These are phyloP conservation scores for Vachellia pachyceras DNA, from an alignment of 306 rosid species.

Conservation along the genomic window DNA sequence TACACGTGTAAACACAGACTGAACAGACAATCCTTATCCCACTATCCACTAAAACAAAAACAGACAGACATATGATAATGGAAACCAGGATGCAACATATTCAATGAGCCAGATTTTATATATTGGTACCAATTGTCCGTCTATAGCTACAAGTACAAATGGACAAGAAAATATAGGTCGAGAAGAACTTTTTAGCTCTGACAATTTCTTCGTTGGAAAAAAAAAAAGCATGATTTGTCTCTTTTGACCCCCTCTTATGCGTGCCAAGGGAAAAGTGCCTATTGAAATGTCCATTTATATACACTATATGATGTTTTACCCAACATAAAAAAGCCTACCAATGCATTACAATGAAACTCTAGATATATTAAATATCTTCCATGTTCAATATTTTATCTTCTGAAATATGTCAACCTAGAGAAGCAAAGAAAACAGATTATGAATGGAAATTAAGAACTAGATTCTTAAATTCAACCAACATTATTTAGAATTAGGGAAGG, in stretches of 20 bases:
- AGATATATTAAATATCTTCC: not conserved
- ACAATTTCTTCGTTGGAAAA: too few relatives aligned
- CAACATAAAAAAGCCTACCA: slow-evolving; percentile 8
- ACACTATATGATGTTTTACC: not conserved
- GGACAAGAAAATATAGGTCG: not conserved
- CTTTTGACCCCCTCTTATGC: not conserved
- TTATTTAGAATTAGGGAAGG: not conserved
- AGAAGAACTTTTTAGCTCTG: not conserved
- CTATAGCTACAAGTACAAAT: not conserved
- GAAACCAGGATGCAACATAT: not conserved
- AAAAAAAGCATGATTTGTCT: too few relatives aligned
- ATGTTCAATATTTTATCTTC: not conserved
- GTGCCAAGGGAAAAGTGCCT: not conserved
- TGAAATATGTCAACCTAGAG: not conserved
- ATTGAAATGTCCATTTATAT: not conserved
- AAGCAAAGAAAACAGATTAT: not conserved
- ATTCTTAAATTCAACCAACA: not conserved
- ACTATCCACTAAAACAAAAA: not conserved
- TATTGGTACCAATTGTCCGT: not conserved
- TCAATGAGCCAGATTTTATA: slow-evolving; percentile 2
- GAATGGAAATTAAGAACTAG: not conserved
- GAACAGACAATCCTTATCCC: slow-evolving; percentile 21
- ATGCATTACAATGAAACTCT: not conserved
- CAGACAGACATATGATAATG: not conserved
- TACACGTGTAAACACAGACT: not conserved